Base-by-base conservation (phyloP, 352 stramenopile species). In the Globisporangium nagaii region DNA sequence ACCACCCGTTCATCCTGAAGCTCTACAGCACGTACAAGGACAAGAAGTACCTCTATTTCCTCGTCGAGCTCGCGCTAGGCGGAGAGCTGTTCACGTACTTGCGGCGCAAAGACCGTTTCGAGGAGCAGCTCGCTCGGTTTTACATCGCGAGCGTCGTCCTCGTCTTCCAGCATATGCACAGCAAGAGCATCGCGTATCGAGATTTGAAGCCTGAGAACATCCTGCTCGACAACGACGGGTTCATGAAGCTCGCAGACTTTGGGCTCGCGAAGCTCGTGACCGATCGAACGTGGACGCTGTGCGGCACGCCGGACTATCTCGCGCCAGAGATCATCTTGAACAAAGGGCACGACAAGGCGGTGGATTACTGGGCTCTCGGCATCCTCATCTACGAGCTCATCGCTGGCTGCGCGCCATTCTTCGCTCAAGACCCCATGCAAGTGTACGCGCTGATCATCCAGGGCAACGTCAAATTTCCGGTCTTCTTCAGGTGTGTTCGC, bases 51-150 rank as follows among this genome's bases (percentile, higher is more conserved):
- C 66, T 98, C 10, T 97, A 96, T 58, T 82, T 98, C 56, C 66
- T 98, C 0, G 75, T 98, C n/a, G 92, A 98, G 48, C 86, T 95
- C 15, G 88, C 95, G 5, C 62, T 92, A 17, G 92, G 91, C 9
- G 92, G 91, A 6, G 92, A 98, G 62, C 75, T 98, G 7, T 98
- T 97, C 71, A 97, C 88, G 39, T 93, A 96, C 54, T 62, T 98
- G 53, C 71, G 86, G 7, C 73, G 80, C 8, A 66, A 56, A 34
- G 79, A 90, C 32, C 69, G 82, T 6, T 88, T 97, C 48, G 73
- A 89, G 24, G 81, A 92, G 28, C 69, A 76, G 2, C 53, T 92
- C 3, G 83, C 80, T 11, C 74, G 77, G 37, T 97, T 96, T 56
- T 97, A 95, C 67, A 86, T 94, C 32, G 81, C 81, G 11, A 90